Percentiles rank a stretch among this genome's conserved stretches.
These are phyloP conservation scores for Talaromyces sp. DNA, from an alignment of 2,329 filamentous ascomycete species.

Conservation along the genomic window DNA sequence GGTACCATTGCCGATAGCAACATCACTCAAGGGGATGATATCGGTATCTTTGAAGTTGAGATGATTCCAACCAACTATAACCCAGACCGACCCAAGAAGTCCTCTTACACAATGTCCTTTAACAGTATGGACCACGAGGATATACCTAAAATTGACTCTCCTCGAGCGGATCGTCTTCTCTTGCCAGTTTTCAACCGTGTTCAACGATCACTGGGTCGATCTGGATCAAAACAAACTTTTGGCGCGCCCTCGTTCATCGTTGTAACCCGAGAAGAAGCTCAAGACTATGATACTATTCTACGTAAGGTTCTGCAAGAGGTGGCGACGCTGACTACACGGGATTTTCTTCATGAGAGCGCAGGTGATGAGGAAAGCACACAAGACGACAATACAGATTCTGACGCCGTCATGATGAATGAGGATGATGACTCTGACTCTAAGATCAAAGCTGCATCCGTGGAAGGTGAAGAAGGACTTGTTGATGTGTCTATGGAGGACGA, in stretches of 20 bases:
- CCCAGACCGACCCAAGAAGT: conserved; percentile 47
- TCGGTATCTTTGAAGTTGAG: conserved; percentile 74
- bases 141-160: conserved; percentile 37
- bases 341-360: conserved; percentile 54
- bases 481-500: conserved; percentile 79
- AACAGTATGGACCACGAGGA: conserved; percentile 35
- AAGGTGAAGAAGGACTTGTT: conserved; percentile 85
- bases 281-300: conserved; percentile 64
- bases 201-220: conserved; percentile 23
- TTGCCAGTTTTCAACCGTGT: conserved; percentile 46
- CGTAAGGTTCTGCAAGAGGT: conserved; percentile 75
- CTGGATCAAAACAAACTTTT: conserved; percentile 31
- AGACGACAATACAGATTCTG: conserved; percentile 51
- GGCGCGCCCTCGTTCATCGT: conserved; percentile 59
- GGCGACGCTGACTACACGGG: conserved; percentile 67
- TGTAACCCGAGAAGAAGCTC: conserved; percentile 67
- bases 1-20: conserved; percentile 63
- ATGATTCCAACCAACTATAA: conserved; percentile 72
- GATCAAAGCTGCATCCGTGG: conserved; percentile 70
- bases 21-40: conserved; percentile 59
- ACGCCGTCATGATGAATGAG: conserved; percentile 61
- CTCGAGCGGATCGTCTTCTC: conserved; percentile 43
- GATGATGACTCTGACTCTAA: conserved; percentile 63
- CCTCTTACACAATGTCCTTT: conserved; percentile 25
- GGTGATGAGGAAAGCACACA: conserved; percentile 47